Evolutionary conservation across 2,329 filamentous ascomycete genomes (phyloP).

Genomic region (Scedosporium boydii): DNA sequence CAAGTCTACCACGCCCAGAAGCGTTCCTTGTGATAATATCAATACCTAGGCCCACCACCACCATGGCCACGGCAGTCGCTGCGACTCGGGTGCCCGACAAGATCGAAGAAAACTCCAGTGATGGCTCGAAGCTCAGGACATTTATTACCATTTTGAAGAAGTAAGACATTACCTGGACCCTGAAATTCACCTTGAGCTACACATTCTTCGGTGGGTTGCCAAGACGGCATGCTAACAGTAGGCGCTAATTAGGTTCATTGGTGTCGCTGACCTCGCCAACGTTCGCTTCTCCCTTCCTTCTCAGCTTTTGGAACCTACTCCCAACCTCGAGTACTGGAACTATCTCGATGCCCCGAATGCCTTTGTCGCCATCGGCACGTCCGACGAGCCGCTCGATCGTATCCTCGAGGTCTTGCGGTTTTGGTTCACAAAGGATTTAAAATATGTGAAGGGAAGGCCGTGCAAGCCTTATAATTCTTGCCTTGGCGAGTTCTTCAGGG

Average conservation of each 20-base stretch:
- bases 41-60: not conserved
- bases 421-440: slow-evolving; percentile 98
- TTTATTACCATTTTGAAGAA: slow-evolving; percentile 82
- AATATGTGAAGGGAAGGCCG: slow-evolving; percentile 96
- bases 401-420: slow-evolving; percentile 93
- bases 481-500: slow-evolving; percentile 92
- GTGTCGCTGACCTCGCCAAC: slow-evolving; percentile 87
- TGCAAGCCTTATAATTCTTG: slow-evolving; percentile 99
- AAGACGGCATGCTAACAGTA: not conserved
- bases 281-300: slow-evolving; percentile 94
- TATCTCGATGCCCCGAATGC: slow-evolving; percentile 93
- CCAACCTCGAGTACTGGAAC: slow-evolving; percentile 98
- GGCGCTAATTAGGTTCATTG: slow-evolving; percentile 66
- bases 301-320: slow-evolving; percentile 89
- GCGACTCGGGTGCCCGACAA: not conserved
- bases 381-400: slow-evolving; percentile 81
- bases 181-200: not conserved
- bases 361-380: slow-evolving; percentile 74
- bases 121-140: slow-evolving; percentile 80
- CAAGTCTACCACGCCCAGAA: not conserved
- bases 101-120: slow-evolving; percentile 49
- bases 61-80: not conserved
- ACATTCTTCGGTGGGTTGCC: not conserved
- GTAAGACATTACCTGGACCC: slow-evolving; percentile 37
- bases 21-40: not conserved